Percentiles rank a stretch among this genome's conserved stretches.
Conservation (phyloP, 352 stramenopile species). For the Phytopythium aichiense region DNA sequence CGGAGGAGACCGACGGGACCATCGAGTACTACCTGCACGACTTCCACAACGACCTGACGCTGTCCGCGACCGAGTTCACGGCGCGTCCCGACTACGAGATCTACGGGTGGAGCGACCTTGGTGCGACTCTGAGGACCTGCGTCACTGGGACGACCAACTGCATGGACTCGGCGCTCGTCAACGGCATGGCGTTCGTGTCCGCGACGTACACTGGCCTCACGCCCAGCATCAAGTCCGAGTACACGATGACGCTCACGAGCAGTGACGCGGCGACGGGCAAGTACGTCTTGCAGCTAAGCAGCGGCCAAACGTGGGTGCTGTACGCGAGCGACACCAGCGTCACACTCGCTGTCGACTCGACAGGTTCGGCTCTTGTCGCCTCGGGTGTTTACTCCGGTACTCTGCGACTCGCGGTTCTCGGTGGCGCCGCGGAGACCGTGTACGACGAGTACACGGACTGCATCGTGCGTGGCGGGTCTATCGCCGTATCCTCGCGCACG, state of each 20-base stretch:
- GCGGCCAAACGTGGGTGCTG: constrained; percentile 75
- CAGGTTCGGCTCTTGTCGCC: constrained; percentile 36
- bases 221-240: constrained; percentile 40
- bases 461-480: constrained; percentile 43
- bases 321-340: constrained; percentile 41
- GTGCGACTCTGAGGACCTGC: constrained; percentile 55
- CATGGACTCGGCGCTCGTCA: constrained; percentile 56
- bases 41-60: constrained; percentile 60
- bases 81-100: constrained; percentile 45
- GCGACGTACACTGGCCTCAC: constrained; percentile 55
- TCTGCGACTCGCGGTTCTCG: constrained; percentile 52
- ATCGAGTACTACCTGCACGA: constrained; percentile 62
- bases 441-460: constrained; percentile 60
- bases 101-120: constrained; percentile 60
- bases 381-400: constrained; percentile 38
- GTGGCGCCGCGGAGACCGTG: constrained; percentile 24
- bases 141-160: constrained; percentile 20
- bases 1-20: constrained; percentile 31
- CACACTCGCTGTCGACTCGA: constrained; percentile 37
- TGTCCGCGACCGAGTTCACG: constrained; percentile 52
- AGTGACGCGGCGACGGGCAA: constrained; percentile 34
- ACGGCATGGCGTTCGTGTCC: constrained; percentile 71
- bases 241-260: constrained; percentile 44
- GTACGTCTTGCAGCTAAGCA: constrained; percentile 55
- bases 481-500: constrained; percentile 54